Evolutionary conservation across 441 rosid species (phyloP).

Genomic region (Euphorbia corollata): DNA sequence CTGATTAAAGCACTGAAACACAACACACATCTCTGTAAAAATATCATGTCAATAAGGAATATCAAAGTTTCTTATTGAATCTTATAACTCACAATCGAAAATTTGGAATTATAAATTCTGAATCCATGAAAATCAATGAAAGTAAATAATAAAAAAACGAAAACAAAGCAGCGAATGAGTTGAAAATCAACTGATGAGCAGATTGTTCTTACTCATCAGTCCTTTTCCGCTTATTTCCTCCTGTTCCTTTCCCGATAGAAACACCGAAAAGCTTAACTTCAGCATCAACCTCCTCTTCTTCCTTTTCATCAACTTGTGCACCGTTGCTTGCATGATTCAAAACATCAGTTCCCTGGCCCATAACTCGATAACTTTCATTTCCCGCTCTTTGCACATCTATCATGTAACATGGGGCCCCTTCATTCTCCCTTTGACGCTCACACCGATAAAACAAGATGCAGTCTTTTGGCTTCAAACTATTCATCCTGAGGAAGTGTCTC

Average conservation of each 20-base stretch:
- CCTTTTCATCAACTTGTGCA: neutral
- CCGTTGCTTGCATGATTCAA: neutral
- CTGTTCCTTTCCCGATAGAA: constrained; percentile 15
- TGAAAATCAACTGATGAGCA: neutral
- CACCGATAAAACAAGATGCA: constrained; percentile 22
- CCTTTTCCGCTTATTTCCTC: neutral
- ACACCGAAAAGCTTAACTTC: constrained; percentile 22
- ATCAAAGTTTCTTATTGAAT: neutral
- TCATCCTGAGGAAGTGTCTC: constrained; percentile 25
- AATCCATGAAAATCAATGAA: neutral
- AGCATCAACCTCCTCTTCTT: neutral
- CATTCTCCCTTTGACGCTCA: constrained; percentile 4
- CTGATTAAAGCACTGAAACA: neutral
- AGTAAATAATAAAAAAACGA: neutral
- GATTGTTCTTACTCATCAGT: constrained; percentile 3
- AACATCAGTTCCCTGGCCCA: neutral
- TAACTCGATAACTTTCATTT: neutral
- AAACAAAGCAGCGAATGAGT: neutral
- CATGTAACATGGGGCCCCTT: constrained; percentile 18
- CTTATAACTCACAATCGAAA: neutral
- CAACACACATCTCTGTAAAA: neutral
- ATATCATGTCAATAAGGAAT: neutral
- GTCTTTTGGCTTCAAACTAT: constrained; percentile 24
- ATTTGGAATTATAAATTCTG: neutral
- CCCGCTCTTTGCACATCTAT: constrained; percentile 15